These are phyloP conservation scores for Pichia sp. DNA, from an alignment of 1,139 yeast species.

Conservation along the genomic window DNA sequence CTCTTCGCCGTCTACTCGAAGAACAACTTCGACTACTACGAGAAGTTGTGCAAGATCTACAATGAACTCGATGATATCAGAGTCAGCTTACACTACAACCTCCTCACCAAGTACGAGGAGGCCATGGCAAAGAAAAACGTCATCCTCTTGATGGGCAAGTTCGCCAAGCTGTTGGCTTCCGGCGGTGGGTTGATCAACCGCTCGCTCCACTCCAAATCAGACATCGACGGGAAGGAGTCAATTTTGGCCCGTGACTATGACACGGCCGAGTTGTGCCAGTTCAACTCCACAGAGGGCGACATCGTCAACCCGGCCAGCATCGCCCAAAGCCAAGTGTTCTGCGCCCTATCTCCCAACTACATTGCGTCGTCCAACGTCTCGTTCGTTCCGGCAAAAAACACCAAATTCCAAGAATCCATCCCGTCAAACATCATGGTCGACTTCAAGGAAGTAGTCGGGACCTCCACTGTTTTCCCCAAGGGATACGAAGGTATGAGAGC, in stretches of 20 bases:
- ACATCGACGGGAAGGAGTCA: constrained; percentile 73
- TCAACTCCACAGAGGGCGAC: constrained; percentile 26
- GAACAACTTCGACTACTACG: constrained; percentile 60
- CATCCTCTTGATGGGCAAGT: constrained; percentile 55
- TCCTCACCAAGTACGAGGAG: constrained; percentile 59
- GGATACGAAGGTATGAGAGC: constrained; percentile 73
- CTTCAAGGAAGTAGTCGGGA: constrained; percentile 65
- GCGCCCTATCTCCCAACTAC: constrained; percentile 70
- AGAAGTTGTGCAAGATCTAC: constrained; percentile 50
- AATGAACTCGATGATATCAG: constrained; percentile 61
- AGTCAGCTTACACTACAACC: constrained; percentile 50
- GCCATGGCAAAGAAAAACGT: constrained; percentile 54
- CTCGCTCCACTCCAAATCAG: constrained; percentile 36
- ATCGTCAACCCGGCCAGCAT: constrained; percentile 46
- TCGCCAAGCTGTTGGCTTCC: constrained; percentile 60
- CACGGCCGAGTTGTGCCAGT: constrained; percentile 60
- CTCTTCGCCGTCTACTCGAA: constrained; percentile 66
- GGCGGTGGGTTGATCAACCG: constrained; percentile 33
- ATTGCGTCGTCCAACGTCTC: constrained; percentile 45
- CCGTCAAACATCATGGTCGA: constrained; percentile 81
- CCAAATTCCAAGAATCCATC: constrained; percentile 45
- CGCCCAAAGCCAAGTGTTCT: constrained; percentile 64
- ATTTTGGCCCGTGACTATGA: constrained; percentile 57
- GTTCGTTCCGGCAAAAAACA: constrained; percentile 43
- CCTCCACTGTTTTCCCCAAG: constrained; percentile 57